Conservation (phyloP, 2,329 filamentous ascomycete species). For the Talaromyces pinophilus region DNA sequence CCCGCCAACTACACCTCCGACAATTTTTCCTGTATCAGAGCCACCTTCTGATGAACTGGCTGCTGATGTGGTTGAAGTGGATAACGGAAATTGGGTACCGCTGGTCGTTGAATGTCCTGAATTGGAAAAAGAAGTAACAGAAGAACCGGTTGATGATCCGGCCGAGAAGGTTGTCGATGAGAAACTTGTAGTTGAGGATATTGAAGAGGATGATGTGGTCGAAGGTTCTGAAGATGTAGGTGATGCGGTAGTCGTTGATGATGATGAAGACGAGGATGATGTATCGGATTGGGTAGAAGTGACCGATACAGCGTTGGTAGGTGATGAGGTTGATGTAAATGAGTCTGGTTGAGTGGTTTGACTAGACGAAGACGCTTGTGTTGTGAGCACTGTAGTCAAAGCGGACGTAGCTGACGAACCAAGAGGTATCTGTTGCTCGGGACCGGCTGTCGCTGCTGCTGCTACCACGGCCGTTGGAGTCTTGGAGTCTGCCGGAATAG, state of each 20-base stretch:
- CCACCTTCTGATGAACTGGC: constrained; percentile 21
- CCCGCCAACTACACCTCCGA: constrained; percentile 64
- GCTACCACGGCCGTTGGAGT: constrained; percentile 13
- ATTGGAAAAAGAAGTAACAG: background rate
- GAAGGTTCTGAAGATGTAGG: constrained; percentile 3
- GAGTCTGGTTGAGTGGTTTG: constrained; percentile 10
- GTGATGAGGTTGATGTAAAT: constrained; percentile 9
- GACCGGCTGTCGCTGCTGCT: background rate
- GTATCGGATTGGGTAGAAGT: constrained; percentile 6
- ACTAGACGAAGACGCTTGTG: background rate
- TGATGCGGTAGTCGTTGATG: constrained; percentile 5
- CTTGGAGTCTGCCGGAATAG: constrained; percentile 28
- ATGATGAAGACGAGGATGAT: constrained; percentile 4
- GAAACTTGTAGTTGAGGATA: constrained; percentile 11
- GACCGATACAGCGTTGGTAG: background rate
- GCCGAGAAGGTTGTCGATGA: constrained; percentile 3
- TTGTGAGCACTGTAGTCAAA: background rate
- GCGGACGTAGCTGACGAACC: constrained; percentile 25
- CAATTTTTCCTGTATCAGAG: constrained; percentile 54
- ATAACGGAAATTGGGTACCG: background rate
- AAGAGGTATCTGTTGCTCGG: constrained; percentile 16
- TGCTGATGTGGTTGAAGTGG: constrained; percentile 14
- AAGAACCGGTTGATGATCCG: background rate
- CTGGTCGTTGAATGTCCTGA: constrained; percentile 6
- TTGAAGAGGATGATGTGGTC: constrained; percentile 12